These are phyloP conservation scores for Dendrobium catenatum DNA, from an alignment of 106 monocot genomes.

Conservation along the genomic window DNA sequence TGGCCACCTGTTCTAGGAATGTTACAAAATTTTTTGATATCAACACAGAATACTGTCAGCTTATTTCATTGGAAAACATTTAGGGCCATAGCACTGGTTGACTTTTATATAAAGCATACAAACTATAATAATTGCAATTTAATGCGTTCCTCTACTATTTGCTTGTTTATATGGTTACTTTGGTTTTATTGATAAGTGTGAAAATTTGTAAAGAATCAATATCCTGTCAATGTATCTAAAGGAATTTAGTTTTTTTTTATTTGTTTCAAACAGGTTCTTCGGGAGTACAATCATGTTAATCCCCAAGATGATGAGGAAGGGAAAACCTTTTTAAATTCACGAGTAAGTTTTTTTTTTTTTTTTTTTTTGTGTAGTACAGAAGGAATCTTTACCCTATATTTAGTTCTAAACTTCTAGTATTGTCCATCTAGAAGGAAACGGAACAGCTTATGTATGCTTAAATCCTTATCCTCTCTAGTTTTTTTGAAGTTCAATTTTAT, in stretches of 20 bases:
- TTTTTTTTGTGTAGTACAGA: not conserved
- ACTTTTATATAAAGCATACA: not conserved
- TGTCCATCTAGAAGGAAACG: not conserved
- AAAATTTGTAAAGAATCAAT: not conserved
- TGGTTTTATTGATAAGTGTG: not conserved
- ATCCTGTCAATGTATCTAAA: not conserved
- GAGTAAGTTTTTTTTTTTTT: conserved; percentile 42
- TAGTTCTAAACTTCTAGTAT: not conserved
- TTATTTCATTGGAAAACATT: not conserved
- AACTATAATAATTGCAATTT: not conserved
- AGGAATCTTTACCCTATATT: conserved; percentile 1
- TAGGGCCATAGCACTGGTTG: not conserved
- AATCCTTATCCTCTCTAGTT: not conserved
- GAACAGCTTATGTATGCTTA: not conserved
- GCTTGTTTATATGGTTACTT: not conserved
- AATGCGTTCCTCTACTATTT: not conserved
- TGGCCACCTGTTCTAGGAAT: not conserved
- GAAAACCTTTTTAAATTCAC: conserved; percentile 86
- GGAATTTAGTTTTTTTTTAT: conserved; percentile 11
- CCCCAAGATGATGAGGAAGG: conserved; percentile 92
- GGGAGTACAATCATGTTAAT: conserved; percentile 98
- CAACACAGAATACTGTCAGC: not conserved
- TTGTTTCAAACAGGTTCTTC: conserved; percentile 51
- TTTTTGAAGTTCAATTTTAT: not conserved
- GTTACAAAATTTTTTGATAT: not conserved